Conservation (phyloP, 75 land plant species). For the Selaginella moellendorffii region DNA sequence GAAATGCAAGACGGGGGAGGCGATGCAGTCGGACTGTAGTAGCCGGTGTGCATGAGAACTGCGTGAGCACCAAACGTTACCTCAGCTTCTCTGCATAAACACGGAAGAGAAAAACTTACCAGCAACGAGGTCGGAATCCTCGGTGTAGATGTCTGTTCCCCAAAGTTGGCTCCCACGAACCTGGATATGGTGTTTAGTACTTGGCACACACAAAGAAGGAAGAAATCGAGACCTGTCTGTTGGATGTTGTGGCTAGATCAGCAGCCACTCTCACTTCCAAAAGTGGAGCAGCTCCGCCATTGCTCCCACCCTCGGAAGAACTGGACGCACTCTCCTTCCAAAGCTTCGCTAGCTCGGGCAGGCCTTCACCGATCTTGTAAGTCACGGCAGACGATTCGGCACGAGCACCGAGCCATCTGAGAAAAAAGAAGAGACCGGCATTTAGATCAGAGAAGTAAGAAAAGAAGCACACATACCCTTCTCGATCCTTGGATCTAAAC, state of each 20-base stretch:
- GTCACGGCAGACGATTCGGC: slow-evolving; percentile 44
- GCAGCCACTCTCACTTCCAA: slow-evolving; percentile 82
- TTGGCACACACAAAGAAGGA: not conserved
- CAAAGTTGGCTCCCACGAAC: slow-evolving; percentile 87
- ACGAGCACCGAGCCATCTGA: not conserved
- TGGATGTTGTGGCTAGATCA: slow-evolving; percentile 81
- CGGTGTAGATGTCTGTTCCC: slow-evolving; percentile 98
- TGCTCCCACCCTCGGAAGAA: slow-evolving; percentile 20
- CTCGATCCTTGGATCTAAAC: slow-evolving; percentile 44
- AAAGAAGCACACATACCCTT: slow-evolving; percentile 32
- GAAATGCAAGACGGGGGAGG: slow-evolving; percentile 71
- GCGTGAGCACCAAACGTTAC: slow-evolving; percentile 3
- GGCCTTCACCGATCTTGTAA: slow-evolving; percentile 85
- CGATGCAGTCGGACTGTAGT: slow-evolving; percentile 61
- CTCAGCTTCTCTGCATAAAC: not conserved
- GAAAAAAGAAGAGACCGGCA: not conserved
- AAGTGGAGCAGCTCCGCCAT: slow-evolving; percentile 40
- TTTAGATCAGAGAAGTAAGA: not conserved
- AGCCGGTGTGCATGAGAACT: slow-evolving; percentile 98
- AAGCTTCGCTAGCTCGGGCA: slow-evolving; percentile 73
- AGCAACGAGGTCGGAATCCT: slow-evolving; percentile 98
- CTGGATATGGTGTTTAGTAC: slow-evolving; percentile 22
- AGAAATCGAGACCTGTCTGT: slow-evolving; percentile 55
- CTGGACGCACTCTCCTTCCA: slow-evolving; percentile 65
- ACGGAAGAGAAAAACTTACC: slow-evolving; percentile 28